Base-by-base conservation (phyloP, 2,329 filamentous ascomycete species). In the Torrubiella hemipterigena region DNA sequence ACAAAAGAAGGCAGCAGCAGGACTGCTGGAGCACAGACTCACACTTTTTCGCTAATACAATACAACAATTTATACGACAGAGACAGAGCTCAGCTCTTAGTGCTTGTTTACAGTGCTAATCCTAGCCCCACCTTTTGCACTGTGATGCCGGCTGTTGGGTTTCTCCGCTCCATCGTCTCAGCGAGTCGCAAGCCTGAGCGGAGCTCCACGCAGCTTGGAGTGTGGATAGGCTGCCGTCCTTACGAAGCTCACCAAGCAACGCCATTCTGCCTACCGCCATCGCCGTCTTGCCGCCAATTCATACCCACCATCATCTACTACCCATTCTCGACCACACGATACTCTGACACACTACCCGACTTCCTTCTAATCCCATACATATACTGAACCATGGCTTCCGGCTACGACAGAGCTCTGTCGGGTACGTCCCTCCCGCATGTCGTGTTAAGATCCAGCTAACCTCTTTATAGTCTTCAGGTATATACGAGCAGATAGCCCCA, bases 371-470 rank as follows among this genome's bases (percentile, higher is more conserved):
- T 25, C 17, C 7, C 17, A 25, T 21, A 21, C 16, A 23, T 24
- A 28, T 14, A 19, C 19, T 14, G 8, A 29, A 48, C 24, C 47
- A 77, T 93, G 84, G 81, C 86, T 60, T 94, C 87, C 50, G 89
- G 89, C 63, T 98, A 98, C 67, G 91, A 98, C 69, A 83, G 91
- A 81, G 91, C 89, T 64, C 79, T 96, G 60, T 96, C 89, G 65
- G 89, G 87, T 95, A 77, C 67, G 78, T 54, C 35, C n/a, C 32
- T 22, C 40, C 29, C 55, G 41, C 42, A 24, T 24, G 11, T 35
- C 38, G 33, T 32, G 26, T 27, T 32, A 41, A 44, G 37, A 17
- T 40, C n/a, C n/a, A n/a, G 34, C 38, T 41, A 38, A 55, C 55
- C 53, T 44, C 46, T 49, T 5, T 49, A 42, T 48, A 93, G 87